Base-by-base conservation (phyloP, 208 protist species). In the Naegleria lovaniensis region DNA sequence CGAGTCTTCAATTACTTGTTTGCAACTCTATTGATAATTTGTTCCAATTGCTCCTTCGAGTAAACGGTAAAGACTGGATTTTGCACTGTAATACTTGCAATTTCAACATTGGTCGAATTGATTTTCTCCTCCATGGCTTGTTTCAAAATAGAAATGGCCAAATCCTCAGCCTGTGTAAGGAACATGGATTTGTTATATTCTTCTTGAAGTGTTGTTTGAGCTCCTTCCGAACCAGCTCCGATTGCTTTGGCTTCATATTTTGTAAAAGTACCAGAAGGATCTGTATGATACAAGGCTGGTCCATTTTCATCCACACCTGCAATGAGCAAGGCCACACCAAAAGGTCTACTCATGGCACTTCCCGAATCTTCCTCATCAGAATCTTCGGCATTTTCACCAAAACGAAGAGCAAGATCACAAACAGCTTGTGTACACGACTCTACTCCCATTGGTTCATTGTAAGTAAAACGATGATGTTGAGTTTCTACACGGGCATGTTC, bases 111-210 rank as follows among this genome's bases (percentile, higher is more conserved):
- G 67, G 94, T 97, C 58, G 95, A 95, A 58, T 95, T 98, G 33
- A 99, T 91, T 92, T 98, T 98, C 90, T 99, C 98, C 93, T 99
- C 98, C 98, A 99, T 99, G 11, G 99, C 98, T 93, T 99, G 97
- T 93, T 99, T 99, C 51, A 99, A 95, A 83, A 98, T 99, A 9
- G 94, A 93, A 39, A 99, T 92, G 22, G 98, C 97, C 9, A 99
- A 93, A 59, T 94, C 96, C 93, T 99, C 97, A 9, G 97, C 98
- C 91, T 99, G 98, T 76, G 93, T 93, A 25, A 99, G 92, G 11
- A 97, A 98, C 96, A 99, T 98, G 55, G 96, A 96, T 79, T 97
- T 97, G 87, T 99, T 95, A 93, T 99, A 99, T 41, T 97, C 93
- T 87, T 99, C 99, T 90, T 98, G 96, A 41, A 99, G 96, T 48